phyloP scores from a whole-genome alignment of 345 rosid species.

The Camelina sativa region DNA sequence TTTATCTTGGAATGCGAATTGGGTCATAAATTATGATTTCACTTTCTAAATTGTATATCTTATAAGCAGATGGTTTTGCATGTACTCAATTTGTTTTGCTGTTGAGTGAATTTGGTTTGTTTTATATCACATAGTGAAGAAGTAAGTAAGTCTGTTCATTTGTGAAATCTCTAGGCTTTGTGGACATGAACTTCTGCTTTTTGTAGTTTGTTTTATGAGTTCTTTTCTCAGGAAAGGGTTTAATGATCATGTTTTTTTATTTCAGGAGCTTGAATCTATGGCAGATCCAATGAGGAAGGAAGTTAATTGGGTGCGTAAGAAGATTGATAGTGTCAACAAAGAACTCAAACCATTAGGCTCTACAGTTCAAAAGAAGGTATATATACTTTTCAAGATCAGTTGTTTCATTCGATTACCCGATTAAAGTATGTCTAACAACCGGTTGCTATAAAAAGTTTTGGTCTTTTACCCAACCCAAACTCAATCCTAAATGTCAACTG shows the following conservation, averaged over 20 bases:
- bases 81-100: conserved; percentile 16
- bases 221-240: background rate
- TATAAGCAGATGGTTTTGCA: conserved; percentile 20
- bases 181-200: background rate
- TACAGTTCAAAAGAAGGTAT: conserved; percentile 91
- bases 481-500: conserved; percentile 20
- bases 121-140: background rate
- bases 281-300: conserved; percentile 99
- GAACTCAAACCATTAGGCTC: conserved; percentile 88
- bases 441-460: background rate
- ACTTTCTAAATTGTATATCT: background rate
- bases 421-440: background rate
- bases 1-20: conserved; percentile 6
- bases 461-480: conserved; percentile 29
- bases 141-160: background rate
- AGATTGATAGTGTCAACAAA: conserved; percentile 86
- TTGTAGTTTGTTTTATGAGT: conserved; percentile 16
- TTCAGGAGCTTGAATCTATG: conserved; percentile 86
- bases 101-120: conserved; percentile 1
- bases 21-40: background rate
- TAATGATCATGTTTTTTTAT: background rate
- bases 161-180: background rate
- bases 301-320: conserved; percentile 75
- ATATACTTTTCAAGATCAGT: background rate
- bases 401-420: background rate